Evolutionary conservation across 1,139 yeast genomes (phyloP).

Genomic region (Taphrina betulina): DNA sequence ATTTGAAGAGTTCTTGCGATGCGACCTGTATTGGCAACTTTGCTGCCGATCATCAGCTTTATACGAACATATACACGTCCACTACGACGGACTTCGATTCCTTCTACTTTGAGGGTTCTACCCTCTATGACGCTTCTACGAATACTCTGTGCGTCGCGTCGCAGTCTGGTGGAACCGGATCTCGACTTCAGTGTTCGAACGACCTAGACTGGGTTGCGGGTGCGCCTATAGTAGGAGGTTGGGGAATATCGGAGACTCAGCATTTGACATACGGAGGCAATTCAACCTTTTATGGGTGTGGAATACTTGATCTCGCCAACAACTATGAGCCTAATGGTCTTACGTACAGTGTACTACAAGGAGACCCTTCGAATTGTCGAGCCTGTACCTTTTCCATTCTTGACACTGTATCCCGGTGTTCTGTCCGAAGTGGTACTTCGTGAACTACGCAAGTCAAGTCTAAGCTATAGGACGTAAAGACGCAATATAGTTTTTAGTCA

Average conservation of each 20-base stretch:
- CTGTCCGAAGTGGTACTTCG: too few relatives aligned
- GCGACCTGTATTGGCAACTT: conserved; percentile 12
- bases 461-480: too few relatives aligned
- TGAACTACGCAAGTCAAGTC: too few relatives aligned
- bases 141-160: conserved; percentile 15
- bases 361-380: conserved; percentile 10
- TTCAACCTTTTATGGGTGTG: conserved; percentile 9
- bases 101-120: conserved; percentile 2
- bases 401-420: too few relatives aligned
- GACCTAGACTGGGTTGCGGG: conserved; percentile 10
- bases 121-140: background rate
- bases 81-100: conserved; percentile 3
- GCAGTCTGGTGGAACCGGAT: background rate
- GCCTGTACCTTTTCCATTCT: too few relatives aligned
- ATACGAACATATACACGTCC: conserved; percentile 11
- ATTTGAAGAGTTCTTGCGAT: conserved; percentile 9
- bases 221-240: conserved; percentile 7
- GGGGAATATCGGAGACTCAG: background rate
- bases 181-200: conserved; percentile 12
- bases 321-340: conserved; percentile 10
- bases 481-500: too few relatives aligned
- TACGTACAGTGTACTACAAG: conserved; percentile 1
- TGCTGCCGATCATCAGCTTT: conserved; percentile 15
- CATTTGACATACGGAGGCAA: background rate
- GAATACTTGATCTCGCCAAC: conserved; percentile 7